Evolutionary conservation across 306 rosid species (phyloP).

Genomic region (Cucurbita maxima): DNA sequence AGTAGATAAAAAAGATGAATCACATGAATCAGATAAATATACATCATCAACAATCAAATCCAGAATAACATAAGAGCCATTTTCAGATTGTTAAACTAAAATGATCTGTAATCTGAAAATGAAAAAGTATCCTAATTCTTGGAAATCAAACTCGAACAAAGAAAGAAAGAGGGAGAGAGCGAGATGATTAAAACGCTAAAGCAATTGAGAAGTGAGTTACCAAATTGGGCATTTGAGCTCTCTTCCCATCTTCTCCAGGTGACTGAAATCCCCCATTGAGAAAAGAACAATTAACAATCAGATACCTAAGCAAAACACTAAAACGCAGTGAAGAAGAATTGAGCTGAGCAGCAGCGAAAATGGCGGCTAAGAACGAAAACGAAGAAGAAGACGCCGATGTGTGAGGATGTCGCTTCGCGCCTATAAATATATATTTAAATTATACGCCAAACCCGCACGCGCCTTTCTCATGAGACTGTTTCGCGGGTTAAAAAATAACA

Average conservation of each 20-base stretch:
- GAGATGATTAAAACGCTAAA: neutral
- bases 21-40: neutral
- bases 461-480: neutral
- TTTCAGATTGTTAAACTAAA: neutral
- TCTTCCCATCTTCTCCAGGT: slow-evolving; percentile 72
- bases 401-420: neutral
- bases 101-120: neutral
- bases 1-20: neutral
- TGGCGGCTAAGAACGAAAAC: neutral
- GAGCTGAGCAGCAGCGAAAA: neutral
- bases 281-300: neutral
- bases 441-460: neutral
- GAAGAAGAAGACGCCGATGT: neutral
- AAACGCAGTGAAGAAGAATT: neutral
- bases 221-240: slow-evolving; percentile 92
- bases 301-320: neutral
- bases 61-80: neutral
- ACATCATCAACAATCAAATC: neutral
- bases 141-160: neutral
- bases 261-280: slow-evolving; percentile 28
- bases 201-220: slow-evolving; percentile 17
- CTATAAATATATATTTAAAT: neutral
- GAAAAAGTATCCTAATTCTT: neutral
- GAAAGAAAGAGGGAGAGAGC: neutral
- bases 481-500: neutral